Percentiles rank a stretch among this genome's conserved stretches.
These are phyloP conservation scores for Sclerotinia spermophila DNA, from an alignment of 2,329 filamentous ascomycete species.

Conservation along the genomic window DNA sequence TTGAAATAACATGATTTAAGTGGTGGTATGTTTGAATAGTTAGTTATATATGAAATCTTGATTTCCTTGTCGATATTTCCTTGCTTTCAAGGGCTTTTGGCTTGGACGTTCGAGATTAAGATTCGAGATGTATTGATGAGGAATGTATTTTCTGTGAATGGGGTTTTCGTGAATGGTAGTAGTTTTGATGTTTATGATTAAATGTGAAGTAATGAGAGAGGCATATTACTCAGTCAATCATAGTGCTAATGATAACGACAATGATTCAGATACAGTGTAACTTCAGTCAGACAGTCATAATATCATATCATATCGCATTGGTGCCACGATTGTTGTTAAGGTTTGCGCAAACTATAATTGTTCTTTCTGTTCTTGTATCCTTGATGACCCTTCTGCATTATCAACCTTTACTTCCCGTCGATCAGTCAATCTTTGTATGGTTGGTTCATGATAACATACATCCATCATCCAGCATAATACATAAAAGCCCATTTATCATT, in stretches of 20 bases:
- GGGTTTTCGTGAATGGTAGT: background rate
- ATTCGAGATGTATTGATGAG: background rate
- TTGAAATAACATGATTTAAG: background rate
- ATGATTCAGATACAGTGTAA: background rate
- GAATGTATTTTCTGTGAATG: background rate
- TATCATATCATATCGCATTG: background rate
- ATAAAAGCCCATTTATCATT: too few species aligned
- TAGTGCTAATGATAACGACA: too few species aligned
- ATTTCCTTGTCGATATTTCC: background rate
- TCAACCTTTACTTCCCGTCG: background rate
- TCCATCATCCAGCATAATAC: too few species aligned
- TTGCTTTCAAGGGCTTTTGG: background rate
- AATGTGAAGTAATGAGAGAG: background rate
- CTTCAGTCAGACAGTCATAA: background rate
- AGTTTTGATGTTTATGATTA: background rate
- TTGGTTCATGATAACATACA: background rate
- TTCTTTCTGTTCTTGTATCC: too few species aligned
- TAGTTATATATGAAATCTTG: background rate
- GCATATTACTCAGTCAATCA: too few species aligned
- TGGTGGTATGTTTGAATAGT: too few species aligned
- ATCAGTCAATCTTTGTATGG: background rate
- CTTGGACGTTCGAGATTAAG: background rate
- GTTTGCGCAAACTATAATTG: background rate
- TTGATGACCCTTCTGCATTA: background rate
- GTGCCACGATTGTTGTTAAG: background rate